phyloP scores from a whole-genome alignment of 2,329 filamentous ascomycete species.

The Alternaria ethzedia region DNA sequence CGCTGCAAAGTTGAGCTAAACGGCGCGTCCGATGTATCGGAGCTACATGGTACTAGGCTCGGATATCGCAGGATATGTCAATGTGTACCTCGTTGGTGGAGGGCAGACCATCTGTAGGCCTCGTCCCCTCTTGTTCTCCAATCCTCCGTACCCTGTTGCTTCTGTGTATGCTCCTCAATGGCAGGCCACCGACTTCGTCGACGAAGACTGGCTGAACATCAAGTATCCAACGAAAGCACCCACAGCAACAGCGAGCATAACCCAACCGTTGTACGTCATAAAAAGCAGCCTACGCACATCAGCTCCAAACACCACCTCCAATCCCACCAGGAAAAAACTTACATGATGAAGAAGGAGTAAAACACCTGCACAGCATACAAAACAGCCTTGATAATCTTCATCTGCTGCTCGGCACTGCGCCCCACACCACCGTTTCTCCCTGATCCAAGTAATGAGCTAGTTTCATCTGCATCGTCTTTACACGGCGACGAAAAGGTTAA shows the following conservation, averaged over 20 bases:
- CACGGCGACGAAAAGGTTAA: slow-evolving; percentile 13
- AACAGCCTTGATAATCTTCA: slow-evolving; percentile 78
- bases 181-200: slow-evolving; percentile 87
- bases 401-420: slow-evolving; percentile 69
- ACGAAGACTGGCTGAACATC: slow-evolving; percentile 72
- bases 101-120: background rate
- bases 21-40: no score
- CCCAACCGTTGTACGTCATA: slow-evolving; percentile 99
- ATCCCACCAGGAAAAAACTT: slow-evolving; percentile 54
- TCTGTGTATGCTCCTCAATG: slow-evolving; percentile 61
- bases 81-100: background rate
- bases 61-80: slow-evolving; percentile 12
- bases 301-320: background rate
- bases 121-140: background rate
- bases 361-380: slow-evolving; percentile 95
- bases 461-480: slow-evolving; percentile 51
- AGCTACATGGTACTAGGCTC: background rate
- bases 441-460: slow-evolving; percentile 75
- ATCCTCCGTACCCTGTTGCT: background rate
- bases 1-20: background rate
- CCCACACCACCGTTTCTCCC: slow-evolving; percentile 63
- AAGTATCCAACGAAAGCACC: slow-evolving; percentile 91
- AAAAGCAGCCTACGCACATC: slow-evolving; percentile 79
- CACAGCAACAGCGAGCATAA: slow-evolving; percentile 89
- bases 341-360: slow-evolving; percentile 99